These are phyloP conservation scores for Dendrobium catenatum DNA, from an alignment of 106 monocot genomes.

Conservation along the genomic window DNA sequence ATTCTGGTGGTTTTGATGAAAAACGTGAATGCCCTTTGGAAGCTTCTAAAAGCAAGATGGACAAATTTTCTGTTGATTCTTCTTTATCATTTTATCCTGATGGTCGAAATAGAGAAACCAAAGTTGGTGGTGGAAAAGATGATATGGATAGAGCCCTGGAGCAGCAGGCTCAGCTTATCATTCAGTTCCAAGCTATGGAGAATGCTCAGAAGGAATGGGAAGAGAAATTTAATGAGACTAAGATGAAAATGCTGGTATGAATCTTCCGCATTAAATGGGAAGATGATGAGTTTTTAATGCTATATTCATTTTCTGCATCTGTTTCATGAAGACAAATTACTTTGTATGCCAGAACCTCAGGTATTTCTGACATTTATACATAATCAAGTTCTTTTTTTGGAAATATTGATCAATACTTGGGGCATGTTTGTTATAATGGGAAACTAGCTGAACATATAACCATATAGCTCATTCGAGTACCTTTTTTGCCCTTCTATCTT, in stretches of 20 bases:
- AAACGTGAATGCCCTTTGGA: constrained; percentile 17
- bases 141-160: constrained; percentile 72
- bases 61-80: neutral
- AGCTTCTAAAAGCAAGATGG: constrained; percentile 12
- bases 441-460: neutral
- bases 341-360: neutral
- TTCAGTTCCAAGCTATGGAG: constrained; percentile 67
- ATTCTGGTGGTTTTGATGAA: constrained; percentile 14
- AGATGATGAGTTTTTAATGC: neutral
- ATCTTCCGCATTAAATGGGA: neutral
- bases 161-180: constrained; percentile 75
- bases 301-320: neutral
- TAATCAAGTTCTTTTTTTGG: neutral
- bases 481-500: neutral
- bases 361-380: neutral
- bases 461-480: neutral
- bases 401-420: neutral
- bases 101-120: constrained; percentile 16
- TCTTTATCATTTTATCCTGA: constrained; percentile 9
- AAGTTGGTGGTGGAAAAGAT: constrained; percentile 23
- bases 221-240: constrained; percentile 48
- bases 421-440: neutral
- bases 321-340: neutral
- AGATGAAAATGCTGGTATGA: constrained; percentile 35
- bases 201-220: constrained; percentile 96